Conservation (phyloP, 176 grass and related monocot species). For the Hordeum vulgare region DNA sequence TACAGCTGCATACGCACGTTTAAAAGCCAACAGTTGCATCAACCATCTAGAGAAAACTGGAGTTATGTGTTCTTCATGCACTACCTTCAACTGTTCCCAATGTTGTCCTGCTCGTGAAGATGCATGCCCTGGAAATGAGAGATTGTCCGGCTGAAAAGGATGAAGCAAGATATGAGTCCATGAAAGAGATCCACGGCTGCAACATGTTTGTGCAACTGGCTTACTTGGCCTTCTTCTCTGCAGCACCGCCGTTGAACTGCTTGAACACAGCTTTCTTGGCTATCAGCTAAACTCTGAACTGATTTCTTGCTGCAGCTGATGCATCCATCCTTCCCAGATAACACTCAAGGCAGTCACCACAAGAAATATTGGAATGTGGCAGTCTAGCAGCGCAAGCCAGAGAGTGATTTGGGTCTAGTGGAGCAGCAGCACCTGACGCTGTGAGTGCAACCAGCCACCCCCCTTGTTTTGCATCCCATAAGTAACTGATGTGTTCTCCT, state of each 20-base stretch:
- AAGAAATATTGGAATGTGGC: neutral
- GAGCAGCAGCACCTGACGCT: neutral
- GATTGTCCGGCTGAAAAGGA: neutral
- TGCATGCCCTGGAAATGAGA: neutral
- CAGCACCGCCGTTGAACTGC: neutral
- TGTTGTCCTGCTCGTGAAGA: neutral
- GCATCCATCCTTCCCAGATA: neutral
- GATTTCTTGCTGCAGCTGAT: neutral
- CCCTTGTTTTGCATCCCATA: neutral
- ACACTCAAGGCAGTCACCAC: neutral
- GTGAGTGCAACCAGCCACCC: too few relatives aligned
- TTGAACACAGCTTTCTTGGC: neutral
- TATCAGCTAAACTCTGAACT: neutral
- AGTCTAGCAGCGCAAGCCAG: neutral
- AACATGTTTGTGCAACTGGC: neutral
- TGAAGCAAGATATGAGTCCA: conserved; percentile 2
- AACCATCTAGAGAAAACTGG: neutral
- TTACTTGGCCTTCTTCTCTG: neutral
- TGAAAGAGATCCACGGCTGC: neutral
- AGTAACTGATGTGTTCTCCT: neutral
- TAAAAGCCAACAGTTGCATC: neutral
- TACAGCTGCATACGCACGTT: too few relatives aligned
- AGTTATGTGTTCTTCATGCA: neutral
- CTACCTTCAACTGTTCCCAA: neutral
- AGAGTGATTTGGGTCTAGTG: neutral